Base-by-base conservation (phyloP, 352 stramenopile species). In the Vaucheria bursata region DNA sequence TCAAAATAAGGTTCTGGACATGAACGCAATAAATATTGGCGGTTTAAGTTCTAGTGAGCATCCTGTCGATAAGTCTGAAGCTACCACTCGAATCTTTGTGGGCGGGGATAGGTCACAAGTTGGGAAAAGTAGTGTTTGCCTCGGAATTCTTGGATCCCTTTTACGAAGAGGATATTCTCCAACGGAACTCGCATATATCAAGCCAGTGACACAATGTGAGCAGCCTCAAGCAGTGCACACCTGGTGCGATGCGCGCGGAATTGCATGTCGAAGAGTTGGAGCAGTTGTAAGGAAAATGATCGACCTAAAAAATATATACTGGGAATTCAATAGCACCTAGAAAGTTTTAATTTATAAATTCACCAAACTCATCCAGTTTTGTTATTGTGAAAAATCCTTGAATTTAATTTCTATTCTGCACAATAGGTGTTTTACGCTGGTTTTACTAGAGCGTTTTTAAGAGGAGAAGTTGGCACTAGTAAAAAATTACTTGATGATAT, bases 121-220 rank as follows among this genome's bases (percentile, higher is more conserved):
- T 0, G 95, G 94, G 76, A 98, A 99, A 85, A 97, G 93, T 1
- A 97, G 90, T 34, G 89, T 96, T 31, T 98, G 92, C 86, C 87
- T 98, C 39, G 94, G 92, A 1, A 79, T 99, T 2, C 80, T 99
- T 5, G 93, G 92, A 0, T 85, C 88, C 35, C 82, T 98, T 2
- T 82, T 98, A 25, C 31, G 84, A n/a, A 25, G 32, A 12, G 82
- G 85, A 33, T 88, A 88, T 12, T 32, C 36, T 35, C 8, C 81
- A 12, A n/a, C 25, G 2, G 74, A 84, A n/a, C 83, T 99, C 38
- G 94, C 88, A 31, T 99, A 99, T 87, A 98, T 99, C 78, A 99
- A 99, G 85, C 94, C 95, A 0, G 93, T 92, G 18, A 99, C 95
- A 25, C 95, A 99, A 87, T 97, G 92, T 81, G 94, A 99, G 85